These are phyloP conservation scores for Yarrowia sp. DNA, from an alignment of 805 yeast species.

Conservation along the genomic window DNA sequence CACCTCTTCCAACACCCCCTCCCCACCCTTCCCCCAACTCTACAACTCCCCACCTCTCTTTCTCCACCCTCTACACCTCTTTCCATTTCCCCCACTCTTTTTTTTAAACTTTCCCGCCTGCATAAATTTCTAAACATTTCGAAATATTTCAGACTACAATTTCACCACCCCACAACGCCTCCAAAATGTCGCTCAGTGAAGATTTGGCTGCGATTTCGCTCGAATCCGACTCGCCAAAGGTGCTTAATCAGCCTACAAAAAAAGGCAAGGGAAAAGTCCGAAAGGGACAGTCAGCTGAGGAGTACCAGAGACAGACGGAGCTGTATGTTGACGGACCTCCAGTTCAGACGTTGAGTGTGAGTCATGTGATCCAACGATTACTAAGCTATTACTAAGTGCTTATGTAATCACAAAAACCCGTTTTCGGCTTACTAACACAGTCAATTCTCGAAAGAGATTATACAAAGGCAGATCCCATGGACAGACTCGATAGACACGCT, in stretches of 20 bases:
- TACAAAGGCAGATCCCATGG: slow-evolving; percentile 16
- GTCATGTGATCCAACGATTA: background rate
- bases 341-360: slow-evolving; percentile 16
- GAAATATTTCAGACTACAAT: background rate
- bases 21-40: too few relatives aligned
- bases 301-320: slow-evolving; percentile 50
- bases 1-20: too few relatives aligned
- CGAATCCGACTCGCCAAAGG: background rate
- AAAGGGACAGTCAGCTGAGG: slow-evolving; percentile 70
- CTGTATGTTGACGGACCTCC: slow-evolving; percentile 61
- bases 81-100: too few relatives aligned
- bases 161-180: too few relatives aligned
- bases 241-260: slow-evolving; percentile 10
- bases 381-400: too few relatives aligned
- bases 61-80: too few relatives aligned
- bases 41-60: too few relatives aligned
- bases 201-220: slow-evolving; percentile 8
- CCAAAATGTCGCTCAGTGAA: background rate
- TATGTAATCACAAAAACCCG: too few relatives aligned
- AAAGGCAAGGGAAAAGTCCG: slow-evolving; percentile 40
- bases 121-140: too few relatives aligned
- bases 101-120: too few relatives aligned
- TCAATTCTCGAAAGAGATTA: slow-evolving; percentile 16
- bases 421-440: slow-evolving; percentile 19
- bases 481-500: slow-evolving; percentile 56